These are phyloP conservation scores for Trifolium repens DNA, from an alignment of 306 rosid species.

Conservation along the genomic window DNA sequence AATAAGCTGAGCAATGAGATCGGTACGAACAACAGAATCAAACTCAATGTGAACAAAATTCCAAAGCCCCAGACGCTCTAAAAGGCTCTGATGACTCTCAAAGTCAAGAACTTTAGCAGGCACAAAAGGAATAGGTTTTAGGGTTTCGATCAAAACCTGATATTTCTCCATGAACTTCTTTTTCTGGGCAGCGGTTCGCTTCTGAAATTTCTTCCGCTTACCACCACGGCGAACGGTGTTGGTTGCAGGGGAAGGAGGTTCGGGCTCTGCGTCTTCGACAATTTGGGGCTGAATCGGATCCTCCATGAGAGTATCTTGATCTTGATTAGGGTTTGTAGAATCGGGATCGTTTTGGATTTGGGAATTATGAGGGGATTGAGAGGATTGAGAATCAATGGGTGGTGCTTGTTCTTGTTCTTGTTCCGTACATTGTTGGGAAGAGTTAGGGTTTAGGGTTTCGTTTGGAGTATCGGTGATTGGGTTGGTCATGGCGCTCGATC, in stretches of 20 bases:
- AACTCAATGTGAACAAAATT: constrained; percentile 75
- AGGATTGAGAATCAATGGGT: constrained; percentile 39
- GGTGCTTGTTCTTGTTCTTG: constrained; percentile 15
- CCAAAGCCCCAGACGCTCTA: constrained; percentile 81
- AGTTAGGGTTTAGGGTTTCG: constrained; percentile 45
- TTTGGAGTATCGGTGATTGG: constrained; percentile 15
- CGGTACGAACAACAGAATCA: constrained; percentile 56
- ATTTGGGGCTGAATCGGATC: constrained; percentile 22
- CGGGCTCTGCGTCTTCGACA: constrained; percentile 44
- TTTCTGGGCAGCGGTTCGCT: constrained; percentile 47
- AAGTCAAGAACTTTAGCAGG: constrained; percentile 71
- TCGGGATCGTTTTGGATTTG: constrained; percentile 10
- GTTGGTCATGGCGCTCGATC: constrained; percentile 35
- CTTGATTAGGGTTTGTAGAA: constrained; percentile 28
- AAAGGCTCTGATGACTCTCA: constrained; percentile 57
- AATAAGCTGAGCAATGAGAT: constrained; percentile 70
- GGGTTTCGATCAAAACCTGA: constrained; percentile 54
- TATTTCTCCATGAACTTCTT: constrained; percentile 58
- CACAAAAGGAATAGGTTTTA: constrained; percentile 74
- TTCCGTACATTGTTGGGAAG: constrained; percentile 28
- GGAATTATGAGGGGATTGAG: constrained; percentile 49
- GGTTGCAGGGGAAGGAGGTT: constrained; percentile 6
- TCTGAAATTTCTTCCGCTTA: constrained; percentile 48
- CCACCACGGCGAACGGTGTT: constrained; percentile 46
- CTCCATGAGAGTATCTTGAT: constrained; percentile 21